A percentile compares a stretch with the other conserved stretches of the same genome.
Conservation (phyloP, 768 basidiomycete genomes). For the Mrakia gelida region DNA sequence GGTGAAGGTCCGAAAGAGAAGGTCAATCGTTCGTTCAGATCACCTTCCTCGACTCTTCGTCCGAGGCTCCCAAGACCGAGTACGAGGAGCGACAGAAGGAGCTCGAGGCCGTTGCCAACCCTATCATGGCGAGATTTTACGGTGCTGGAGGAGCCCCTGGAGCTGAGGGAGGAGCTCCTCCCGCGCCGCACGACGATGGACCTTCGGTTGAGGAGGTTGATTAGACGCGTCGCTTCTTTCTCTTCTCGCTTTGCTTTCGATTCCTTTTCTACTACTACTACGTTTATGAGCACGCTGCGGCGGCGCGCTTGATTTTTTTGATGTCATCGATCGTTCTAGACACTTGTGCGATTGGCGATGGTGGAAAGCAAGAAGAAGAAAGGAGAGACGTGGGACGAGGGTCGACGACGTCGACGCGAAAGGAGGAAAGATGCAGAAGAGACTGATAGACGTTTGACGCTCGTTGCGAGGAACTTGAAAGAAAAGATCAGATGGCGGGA, state of each 20-base stretch:
- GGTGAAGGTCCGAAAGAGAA: too few species aligned
- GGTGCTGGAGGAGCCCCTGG: constrained; percentile 42
- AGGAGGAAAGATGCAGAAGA: too few species aligned
- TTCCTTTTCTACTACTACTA: neutral
- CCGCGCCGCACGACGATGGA: constrained; percentile 54
- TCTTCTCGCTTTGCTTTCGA: neutral
- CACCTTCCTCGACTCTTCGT: constrained; percentile 76
- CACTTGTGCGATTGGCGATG: too few species aligned
- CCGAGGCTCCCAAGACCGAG: constrained; percentile 90
- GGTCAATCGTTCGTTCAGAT: constrained; percentile 45
- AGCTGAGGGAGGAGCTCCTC: constrained; percentile 32
- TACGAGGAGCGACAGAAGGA: constrained; percentile 72
- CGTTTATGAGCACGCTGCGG: too few species aligned
- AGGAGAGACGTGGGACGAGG: too few species aligned
- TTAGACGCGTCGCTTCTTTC: constrained; percentile 34
- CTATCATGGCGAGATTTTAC: constrained; percentile 46
- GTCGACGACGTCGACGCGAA: too few species aligned
- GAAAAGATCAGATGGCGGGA: too few species aligned
- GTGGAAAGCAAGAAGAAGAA: too few species aligned
- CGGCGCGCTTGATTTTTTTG: too few species aligned
- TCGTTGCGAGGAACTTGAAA: too few species aligned
- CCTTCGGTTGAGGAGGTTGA: constrained; percentile 85
- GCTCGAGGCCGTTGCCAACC: constrained; percentile 72
- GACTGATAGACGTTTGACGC: too few species aligned
- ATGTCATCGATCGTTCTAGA: too few species aligned